Conservation (phyloP, 1,284 basidiomycete genomes). For the Pseudozyma thailandica region DNA sequence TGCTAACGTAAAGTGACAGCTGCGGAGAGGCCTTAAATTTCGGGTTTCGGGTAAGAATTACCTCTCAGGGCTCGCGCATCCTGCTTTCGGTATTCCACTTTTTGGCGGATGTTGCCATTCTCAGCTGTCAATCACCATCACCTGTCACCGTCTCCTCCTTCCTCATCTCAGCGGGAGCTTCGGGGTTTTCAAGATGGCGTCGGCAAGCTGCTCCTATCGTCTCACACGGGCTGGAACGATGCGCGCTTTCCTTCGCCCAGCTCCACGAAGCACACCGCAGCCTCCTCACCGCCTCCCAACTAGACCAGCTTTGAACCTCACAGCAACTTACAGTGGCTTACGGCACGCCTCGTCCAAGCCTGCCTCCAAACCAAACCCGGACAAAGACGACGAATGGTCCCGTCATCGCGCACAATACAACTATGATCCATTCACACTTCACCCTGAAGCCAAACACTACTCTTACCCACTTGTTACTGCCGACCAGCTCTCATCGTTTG, state of each 20-base stretch:
- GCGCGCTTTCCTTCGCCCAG: not conserved
- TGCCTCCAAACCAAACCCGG: not conserved
- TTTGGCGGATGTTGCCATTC: too few relatives aligned
- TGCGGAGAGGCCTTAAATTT: constrained; percentile 9
- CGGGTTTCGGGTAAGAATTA: constrained; percentile 22
- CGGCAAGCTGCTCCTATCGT: not conserved
- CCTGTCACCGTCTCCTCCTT: not conserved
- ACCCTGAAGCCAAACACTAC: constrained; percentile 56
- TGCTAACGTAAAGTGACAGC: not conserved
- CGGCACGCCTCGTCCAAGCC: constrained; percentile 9
- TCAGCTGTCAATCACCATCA: not conserved
- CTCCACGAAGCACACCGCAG: not conserved
- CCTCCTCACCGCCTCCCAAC: not conserved
- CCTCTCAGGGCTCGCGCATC: not conserved
- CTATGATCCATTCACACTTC: constrained; percentile 61
- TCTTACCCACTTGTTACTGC: constrained; percentile 57
- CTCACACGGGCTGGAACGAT: not conserved
- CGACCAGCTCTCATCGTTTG: constrained; percentile 28
- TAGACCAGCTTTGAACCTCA: not conserved
- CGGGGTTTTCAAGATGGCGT: not conserved
- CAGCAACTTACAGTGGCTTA: not conserved
- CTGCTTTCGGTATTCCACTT: not conserved
- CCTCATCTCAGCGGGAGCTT: not conserved
- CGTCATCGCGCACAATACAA: constrained; percentile 66
- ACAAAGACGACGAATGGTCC: constrained; percentile 21